A percentile compares a stretch with the other conserved stretches of the same genome.
Evolutionary conservation across 352 stramenopile species (phyloP).

Genomic region (Phytopythium boreale): DNA sequence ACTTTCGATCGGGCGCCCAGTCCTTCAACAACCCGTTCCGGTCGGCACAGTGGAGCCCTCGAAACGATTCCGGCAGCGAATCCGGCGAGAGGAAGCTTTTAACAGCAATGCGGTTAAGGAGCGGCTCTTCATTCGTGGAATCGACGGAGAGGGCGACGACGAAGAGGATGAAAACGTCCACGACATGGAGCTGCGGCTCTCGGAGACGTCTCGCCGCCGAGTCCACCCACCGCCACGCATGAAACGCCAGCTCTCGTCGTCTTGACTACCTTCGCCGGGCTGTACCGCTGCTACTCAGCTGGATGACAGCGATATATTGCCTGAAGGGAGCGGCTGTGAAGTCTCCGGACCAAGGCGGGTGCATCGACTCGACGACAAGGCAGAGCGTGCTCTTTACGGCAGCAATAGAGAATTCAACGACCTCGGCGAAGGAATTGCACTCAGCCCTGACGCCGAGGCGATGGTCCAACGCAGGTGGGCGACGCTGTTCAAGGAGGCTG

Average conservation of each 20-base stretch:
- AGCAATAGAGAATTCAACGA: conserved; percentile 13
- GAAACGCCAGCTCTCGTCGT: background rate
- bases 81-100: conserved; percentile 26
- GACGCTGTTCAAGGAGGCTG: conserved; percentile 51
- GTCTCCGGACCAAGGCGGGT: background rate
- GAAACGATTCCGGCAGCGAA: conserved; percentile 42
- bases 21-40: conserved; percentile 39
- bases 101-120: conserved; percentile 3
- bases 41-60: conserved; percentile 32
- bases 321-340: background rate
- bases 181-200: conserved; percentile 13
- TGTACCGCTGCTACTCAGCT: background rate
- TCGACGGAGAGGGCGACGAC: conserved; percentile 5
- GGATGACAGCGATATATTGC: background rate
- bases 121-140: background rate
- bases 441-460: conserved; percentile 44
- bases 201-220: background rate
- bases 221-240: background rate
- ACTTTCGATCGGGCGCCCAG: conserved; percentile 29
- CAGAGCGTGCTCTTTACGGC: conserved; percentile 41
- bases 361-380: background rate
- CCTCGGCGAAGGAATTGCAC: conserved; percentile 46
- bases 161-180: conserved; percentile 15
- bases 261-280: background rate
- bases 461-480: conserved; percentile 56